Percentiles rank a stretch among this genome's conserved stretches.
phyloP scores from a whole-genome alignment of 768 basidiomycete genomes.

The Leccinum barrowsii region DNA sequence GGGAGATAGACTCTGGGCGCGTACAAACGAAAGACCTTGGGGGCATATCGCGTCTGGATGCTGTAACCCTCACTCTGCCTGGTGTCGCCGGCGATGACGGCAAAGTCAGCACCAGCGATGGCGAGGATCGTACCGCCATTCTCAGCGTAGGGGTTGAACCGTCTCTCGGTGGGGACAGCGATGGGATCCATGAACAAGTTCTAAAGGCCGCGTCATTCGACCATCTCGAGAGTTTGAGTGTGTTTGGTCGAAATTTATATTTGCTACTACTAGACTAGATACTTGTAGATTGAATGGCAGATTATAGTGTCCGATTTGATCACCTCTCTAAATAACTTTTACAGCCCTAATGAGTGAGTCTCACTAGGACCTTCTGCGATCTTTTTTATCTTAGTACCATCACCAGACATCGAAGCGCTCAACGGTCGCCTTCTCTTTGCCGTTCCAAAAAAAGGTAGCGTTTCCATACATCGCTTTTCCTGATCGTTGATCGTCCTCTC shows the following conservation, averaged over 20 bases:
- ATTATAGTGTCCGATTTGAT: no score
- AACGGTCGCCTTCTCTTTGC: constrained; percentile 89
- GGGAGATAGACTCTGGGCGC: constrained; percentile 24
- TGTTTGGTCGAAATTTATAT: neutral
- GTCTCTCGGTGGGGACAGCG: constrained; percentile 47
- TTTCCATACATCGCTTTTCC: neutral
- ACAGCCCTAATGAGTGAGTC: constrained; percentile 24
- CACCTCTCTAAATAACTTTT: no score
- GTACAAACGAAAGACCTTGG: constrained; percentile 92
- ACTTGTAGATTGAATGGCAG: no score
- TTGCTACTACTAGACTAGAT: no score
- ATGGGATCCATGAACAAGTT: neutral
- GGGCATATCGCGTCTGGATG: constrained; percentile 96
- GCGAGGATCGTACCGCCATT: constrained; percentile 97
- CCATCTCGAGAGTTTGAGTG: neutral
- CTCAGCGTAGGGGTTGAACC: constrained; percentile 86
- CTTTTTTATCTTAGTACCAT: neutral
- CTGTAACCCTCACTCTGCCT: constrained; percentile 95
- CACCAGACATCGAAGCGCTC: constrained; percentile 66
- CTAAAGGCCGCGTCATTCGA: neutral
- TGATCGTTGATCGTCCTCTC: neutral
- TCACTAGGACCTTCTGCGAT: neutral
- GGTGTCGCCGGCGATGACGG: constrained; percentile 95
- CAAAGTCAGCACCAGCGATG: constrained; percentile 90
- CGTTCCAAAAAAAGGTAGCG: constrained; percentile 92